Evolutionary conservation across 2,329 filamentous ascomycete species (phyloP), one percentile per base, ranked within the genome.

Genomic region (Colletotrichum siamense): DNA sequence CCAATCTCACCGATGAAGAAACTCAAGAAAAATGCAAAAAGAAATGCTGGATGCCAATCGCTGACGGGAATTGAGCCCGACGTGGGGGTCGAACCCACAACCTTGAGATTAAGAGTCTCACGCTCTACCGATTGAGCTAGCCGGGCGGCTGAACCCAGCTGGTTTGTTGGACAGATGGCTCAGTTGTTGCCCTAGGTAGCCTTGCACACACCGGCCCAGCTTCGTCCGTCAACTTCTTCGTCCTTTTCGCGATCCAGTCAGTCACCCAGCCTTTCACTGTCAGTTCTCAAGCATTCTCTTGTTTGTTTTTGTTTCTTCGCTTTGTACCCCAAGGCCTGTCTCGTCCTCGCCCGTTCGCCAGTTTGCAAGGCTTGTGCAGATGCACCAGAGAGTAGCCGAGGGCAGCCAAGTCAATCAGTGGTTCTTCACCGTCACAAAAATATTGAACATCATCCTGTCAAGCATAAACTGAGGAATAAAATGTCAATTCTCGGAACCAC

Each of bases 111-210:
- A 90, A 91, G 92, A 93, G 92, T 93, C 92, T 92, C 89, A 93
- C 91, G 91, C 91, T 93, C 92, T 93, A 93, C 90, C 90, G 90
- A 92, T 92, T 75, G 71, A 76, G 71, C 69, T 76, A 76, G 74
- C 74, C 67, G 67, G 67, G 67, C 67, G 67, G 62, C 67, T 69
- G 67, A 32, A 61, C 55, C 67, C 67, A 69, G 67, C 67, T 64
- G 36, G 3, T 69, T 66, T 30, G 59, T 68, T 67, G 34, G 4
- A 18, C 12, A 2, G 0, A 0, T 0, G 2, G 1, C 8, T 22
- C 22, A 6, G 3, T 16, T 12, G 0, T 16, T 7, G 1, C 4
- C 1, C 1, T 8, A 26, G 0, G 4, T 5, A 15, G 52, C 22
- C 13, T 26, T n/a, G 5, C 12, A 26, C 0, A 6, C 5, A n/a